Percentiles rank a stretch among this genome's conserved stretches.
Conservation (phyloP, 2,329 filamentous ascomycete species). For the Trichoderma cornu-damae region DNA sequence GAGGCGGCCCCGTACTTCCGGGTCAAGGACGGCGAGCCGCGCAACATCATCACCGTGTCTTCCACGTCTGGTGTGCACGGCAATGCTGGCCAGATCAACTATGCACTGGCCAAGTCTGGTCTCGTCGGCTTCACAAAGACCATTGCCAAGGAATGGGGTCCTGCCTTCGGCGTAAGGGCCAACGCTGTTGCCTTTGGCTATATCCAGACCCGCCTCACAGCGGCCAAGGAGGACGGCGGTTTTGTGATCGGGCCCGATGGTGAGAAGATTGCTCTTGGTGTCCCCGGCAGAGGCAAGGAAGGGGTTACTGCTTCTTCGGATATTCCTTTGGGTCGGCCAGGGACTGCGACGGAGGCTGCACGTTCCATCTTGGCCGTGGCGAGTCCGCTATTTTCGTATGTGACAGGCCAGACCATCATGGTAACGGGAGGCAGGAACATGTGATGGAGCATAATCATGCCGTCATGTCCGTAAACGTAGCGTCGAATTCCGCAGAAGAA, state of each 20-base stretch:
- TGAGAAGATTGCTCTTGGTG: conserved; percentile 68
- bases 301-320: conserved; percentile 51
- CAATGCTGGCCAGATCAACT: conserved; percentile 89
- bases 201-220: conserved; percentile 74
- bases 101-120: conserved; percentile 78
- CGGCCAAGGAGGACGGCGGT: conserved; percentile 76
- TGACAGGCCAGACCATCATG: conserved; percentile 80
- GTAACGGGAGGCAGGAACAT: conserved; percentile 72
- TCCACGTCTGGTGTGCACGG: conserved; percentile 78
- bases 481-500: background rate
- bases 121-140: conserved; percentile 80
- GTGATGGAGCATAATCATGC: conserved; percentile 29
- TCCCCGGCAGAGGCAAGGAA: conserved; percentile 54
- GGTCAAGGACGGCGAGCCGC: conserved; percentile 72
- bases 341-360: conserved; percentile 75
- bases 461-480: background rate
- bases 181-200: conserved; percentile 83
- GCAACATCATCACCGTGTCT: conserved; percentile 78
- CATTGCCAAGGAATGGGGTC: conserved; percentile 89
- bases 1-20: conserved; percentile 82
- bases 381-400: conserved; percentile 78
- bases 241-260: conserved; percentile 74
- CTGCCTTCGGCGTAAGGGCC: conserved; percentile 70
- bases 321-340: conserved; percentile 73
- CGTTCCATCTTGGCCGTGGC: conserved; percentile 70